Evolutionary conservation across 176 grass and related monocot species (phyloP).

Genomic region (Neostapfia colusana): DNA sequence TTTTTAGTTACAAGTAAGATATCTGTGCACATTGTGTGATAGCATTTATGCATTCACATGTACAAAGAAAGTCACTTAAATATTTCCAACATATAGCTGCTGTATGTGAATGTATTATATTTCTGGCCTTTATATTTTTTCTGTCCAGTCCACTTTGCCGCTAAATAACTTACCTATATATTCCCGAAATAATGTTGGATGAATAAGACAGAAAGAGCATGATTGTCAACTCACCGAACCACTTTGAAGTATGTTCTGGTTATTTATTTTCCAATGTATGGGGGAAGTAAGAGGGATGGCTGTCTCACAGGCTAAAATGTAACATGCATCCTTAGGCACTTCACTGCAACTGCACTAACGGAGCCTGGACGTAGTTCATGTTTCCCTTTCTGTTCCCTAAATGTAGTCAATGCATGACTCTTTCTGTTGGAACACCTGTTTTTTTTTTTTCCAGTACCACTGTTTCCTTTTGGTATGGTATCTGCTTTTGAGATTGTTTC

Average conservation of each 20-base stretch:
- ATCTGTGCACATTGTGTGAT: neutral
- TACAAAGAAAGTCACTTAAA: neutral
- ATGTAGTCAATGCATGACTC: neutral
- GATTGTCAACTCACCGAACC: slow-evolving; percentile 1
- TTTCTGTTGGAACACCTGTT: neutral
- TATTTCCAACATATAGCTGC: slow-evolving; percentile 14
- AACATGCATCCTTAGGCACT: slow-evolving; percentile 8
- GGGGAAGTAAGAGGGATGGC: neutral
- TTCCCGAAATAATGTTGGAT: neutral
- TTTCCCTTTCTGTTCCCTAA: slow-evolving; percentile 17
- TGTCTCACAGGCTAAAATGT: slow-evolving; percentile 1
- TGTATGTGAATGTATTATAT: slow-evolving; percentile 10
- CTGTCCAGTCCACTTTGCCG: neutral
- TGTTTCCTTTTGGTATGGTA: slow-evolving; percentile 1
- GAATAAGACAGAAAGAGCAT: neutral
- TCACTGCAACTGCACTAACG: neutral
- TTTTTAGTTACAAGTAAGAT: neutral
- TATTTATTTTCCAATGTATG: neutral
- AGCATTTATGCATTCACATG: slow-evolving; percentile 3
- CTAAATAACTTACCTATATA: neutral
- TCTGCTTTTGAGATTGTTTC: slow-evolving; percentile 16
- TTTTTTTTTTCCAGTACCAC: neutral
- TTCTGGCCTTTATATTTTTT: slow-evolving; percentile 33
- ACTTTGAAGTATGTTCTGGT: neutral
- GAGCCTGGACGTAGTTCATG: neutral